These are phyloP conservation scores for Phytophthora sojae DNA, from an alignment of 352 stramenopile genomes.

Conservation along the genomic window DNA sequence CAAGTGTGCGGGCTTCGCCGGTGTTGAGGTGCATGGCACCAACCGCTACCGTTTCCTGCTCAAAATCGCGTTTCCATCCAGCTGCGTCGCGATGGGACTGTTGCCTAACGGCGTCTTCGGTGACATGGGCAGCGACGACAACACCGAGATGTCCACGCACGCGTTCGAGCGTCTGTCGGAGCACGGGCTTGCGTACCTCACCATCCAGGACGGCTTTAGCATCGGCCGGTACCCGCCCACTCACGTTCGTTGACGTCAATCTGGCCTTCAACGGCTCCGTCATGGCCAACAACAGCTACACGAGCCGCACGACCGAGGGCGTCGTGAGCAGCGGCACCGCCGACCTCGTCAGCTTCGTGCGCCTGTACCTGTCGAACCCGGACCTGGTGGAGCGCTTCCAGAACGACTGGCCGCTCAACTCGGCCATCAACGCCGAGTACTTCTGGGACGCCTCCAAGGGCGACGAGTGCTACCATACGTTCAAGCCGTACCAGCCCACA, in stretches of 20 bases:
- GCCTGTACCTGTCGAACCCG: slow-evolving; percentile 39
- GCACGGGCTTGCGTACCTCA: slow-evolving; percentile 36
- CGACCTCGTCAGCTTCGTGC: slow-evolving; percentile 35
- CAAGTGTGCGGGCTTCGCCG: no score
- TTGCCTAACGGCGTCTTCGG: slow-evolving; percentile 37
- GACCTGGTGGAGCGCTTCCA: slow-evolving; percentile 32
- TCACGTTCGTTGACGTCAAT: slow-evolving; percentile 41
- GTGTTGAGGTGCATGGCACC: no score
- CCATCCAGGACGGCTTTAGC: slow-evolving; percentile 39
- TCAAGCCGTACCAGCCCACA: neutral
- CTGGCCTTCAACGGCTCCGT: slow-evolving; percentile 36
- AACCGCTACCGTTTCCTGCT: no score
- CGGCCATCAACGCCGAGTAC: neutral
- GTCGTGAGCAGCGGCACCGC: slow-evolving; percentile 12
- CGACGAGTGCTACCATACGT: slow-evolving; percentile 6
- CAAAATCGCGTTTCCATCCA: slow-evolving; percentile 28
- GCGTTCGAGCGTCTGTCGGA: slow-evolving; percentile 27
- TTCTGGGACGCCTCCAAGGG: neutral
- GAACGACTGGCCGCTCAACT: slow-evolving; percentile 10
- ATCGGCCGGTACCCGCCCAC: slow-evolving; percentile 25
- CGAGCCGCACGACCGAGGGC: slow-evolving; percentile 24
- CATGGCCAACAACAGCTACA: slow-evolving; percentile 45
- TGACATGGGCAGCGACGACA: slow-evolving; percentile 41
- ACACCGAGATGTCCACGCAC: slow-evolving; percentile 45
- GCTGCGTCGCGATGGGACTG: slow-evolving; percentile 41